Evolutionary conservation across 2,329 filamentous ascomycete species (phyloP), one percentile per base, ranked within the genome.

Genomic region (Claviceps capensis): DNA sequence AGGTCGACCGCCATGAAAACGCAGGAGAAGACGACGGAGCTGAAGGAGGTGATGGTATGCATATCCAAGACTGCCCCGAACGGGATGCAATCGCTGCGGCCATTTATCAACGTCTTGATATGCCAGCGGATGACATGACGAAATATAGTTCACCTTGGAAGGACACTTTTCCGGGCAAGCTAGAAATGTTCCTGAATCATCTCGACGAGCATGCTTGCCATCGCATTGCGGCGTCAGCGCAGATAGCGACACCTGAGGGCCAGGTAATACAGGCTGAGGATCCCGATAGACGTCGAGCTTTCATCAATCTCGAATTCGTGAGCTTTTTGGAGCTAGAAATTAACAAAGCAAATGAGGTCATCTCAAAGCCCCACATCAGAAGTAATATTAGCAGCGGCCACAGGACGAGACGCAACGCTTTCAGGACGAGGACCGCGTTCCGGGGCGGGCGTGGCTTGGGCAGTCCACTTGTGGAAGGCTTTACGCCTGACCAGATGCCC

Each of bases 361-460:
- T 51, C 16, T 9, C 11, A 2, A 16, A n/a, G 5, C 23, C 16
- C 4, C n/a, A 23, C 4, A 7, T 6, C 9, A 17, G 17, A 17
- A 30, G 5, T 5, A 5, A 9, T 4, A 30, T 8, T 1, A 19
- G 45, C 16, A 4, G 16, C 9, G 6, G 5, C 42, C 55, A 13
- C 26, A 52, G 17, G 54, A 6, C 8, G 45, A 30, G 23, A 19
- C 3, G 22, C 41, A 1, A 11, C 46, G 1, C 17, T 4, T 22
- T 37, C 3, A 55, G 34, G 22, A 48, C 52, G 13, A 34, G 49
- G 1, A 41, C 50, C 0, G 9, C 5, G 1, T 26, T 60, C 11
- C 59, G 60, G 59, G 59, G 56, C 45, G 63, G 57, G 46, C 48
- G 34, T 2, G 58, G 61, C 1, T 46, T 54, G 5, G 55, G 58